Conservation (phyloP, 495 filamentous ascomycete genomes). For the Trichoderma orchidacearum region DNA sequence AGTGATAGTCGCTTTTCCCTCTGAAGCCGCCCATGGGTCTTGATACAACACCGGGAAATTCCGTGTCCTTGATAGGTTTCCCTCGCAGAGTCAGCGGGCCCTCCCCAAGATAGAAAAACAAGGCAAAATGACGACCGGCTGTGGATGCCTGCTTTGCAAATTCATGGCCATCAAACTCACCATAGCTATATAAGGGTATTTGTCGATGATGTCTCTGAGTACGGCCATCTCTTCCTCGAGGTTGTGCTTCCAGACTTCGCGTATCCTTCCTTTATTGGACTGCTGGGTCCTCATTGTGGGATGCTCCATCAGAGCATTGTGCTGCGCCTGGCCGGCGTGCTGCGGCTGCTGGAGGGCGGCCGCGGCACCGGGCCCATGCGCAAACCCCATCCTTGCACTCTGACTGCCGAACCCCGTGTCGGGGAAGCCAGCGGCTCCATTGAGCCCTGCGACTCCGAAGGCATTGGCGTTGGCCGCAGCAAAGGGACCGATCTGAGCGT, state of each 20-base stretch:
- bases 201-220: slow-evolving; percentile 67
- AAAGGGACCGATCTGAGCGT: slow-evolving; percentile 57
- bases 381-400: slow-evolving; percentile 76
- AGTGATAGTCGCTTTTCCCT: slow-evolving; percentile 94
- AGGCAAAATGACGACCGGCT: background rate
- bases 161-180: slow-evolving; percentile 30
- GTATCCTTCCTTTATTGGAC: slow-evolving; percentile 58
- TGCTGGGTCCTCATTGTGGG: background rate
- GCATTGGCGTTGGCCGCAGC: slow-evolving; percentile 42
- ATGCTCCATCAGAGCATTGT: slow-evolving; percentile 1
- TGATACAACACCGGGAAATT: slow-evolving; percentile 92
- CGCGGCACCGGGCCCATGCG: slow-evolving; percentile 34
- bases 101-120: background rate
- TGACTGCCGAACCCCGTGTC: slow-evolving; percentile 81
- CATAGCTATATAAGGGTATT: slow-evolving; percentile 93
- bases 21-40: slow-evolving; percentile 87
- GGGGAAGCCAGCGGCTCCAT: slow-evolving; percentile 34
- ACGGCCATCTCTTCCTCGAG: slow-evolving; percentile 77
- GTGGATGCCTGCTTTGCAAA: background rate
- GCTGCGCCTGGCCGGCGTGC: slow-evolving; percentile 5
- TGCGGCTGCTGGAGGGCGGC: slow-evolving; percentile 49
- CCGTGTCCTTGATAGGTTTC: slow-evolving; percentile 59
- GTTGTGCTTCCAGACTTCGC: slow-evolving; percentile 90
- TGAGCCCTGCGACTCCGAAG: slow-evolving; percentile 34
- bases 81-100: background rate